A percentile compares a stretch with the other conserved stretches of the same genome.
These are phyloP conservation scores for Rutstroemia sp. DNA, from an alignment of 2,329 filamentous ascomycete species.

Conservation along the genomic window DNA sequence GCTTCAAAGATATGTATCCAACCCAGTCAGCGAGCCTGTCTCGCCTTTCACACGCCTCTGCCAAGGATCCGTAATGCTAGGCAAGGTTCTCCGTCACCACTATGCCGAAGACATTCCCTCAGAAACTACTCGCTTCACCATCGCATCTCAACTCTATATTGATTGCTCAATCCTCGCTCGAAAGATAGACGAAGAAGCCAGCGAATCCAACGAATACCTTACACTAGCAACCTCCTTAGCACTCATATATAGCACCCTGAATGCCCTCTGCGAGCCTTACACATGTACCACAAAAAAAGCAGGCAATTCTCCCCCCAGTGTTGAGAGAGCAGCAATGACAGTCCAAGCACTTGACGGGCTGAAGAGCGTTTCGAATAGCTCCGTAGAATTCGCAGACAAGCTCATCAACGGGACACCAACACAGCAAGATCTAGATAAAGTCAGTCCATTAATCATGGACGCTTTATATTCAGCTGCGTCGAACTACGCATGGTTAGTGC, in stretches of 20 bases:
- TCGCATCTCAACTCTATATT: conserved; percentile 23
- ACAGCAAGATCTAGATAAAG: conserved; percentile 22
- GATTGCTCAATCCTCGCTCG: conserved; percentile 21
- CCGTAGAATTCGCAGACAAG: conserved; percentile 27
- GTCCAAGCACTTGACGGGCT: conserved; percentile 30
- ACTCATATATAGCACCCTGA: conserved; percentile 24
- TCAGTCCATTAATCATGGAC: conserved; percentile 34
- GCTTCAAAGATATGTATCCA: conserved; percentile 25
- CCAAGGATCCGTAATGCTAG: conserved; percentile 32
- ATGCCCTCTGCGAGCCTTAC: conserved; percentile 34
- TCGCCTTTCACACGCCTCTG: conserved; percentile 45
- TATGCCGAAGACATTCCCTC: conserved; percentile 15
- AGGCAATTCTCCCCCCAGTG: conserved; percentile 1
- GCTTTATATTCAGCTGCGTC: conserved; percentile 32
- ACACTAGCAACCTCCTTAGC: conserved; percentile 22
- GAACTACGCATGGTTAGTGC: conserved; percentile 33
- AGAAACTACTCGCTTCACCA: conserved; percentile 18
- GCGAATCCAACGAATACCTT: conserved; percentile 20
- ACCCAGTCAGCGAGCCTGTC: conserved; percentile 37
- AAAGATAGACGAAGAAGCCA: conserved; percentile 23
- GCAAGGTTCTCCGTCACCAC: conserved; percentile 30
- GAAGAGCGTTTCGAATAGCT: conserved; percentile 23
- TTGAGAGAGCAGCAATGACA: conserved; percentile 29
- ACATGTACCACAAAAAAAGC: conserved; percentile 24
- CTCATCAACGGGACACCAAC: conserved; percentile 17